Evolutionary conservation across 2,329 filamentous ascomycete genomes (phyloP).

Genomic region (Talaromyces sp.): DNA sequence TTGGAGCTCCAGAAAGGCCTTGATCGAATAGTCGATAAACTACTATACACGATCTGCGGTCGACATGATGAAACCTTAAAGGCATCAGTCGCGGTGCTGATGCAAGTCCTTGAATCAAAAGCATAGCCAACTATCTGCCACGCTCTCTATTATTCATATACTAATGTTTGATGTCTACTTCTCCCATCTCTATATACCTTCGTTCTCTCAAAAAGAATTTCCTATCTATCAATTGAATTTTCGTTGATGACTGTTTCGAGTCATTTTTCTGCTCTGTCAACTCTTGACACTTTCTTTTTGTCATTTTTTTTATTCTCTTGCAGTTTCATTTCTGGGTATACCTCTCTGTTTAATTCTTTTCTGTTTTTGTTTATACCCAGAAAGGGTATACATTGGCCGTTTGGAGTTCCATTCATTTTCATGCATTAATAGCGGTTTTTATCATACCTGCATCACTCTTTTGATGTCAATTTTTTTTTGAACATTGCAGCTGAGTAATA

Average conservation of each 20-base stretch:
- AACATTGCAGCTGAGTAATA: not conserved
- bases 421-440: not conserved
- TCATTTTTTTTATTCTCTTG: not conserved
- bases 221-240: not conserved
- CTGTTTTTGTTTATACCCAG: not conserved
- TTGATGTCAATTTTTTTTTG: not conserved
- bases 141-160: not conserved
- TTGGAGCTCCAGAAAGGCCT: conserved; percentile 25
- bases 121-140: conserved; percentile 8
- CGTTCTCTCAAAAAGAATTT: not conserved
- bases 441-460: not conserved
- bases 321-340: not conserved
- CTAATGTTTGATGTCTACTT: not conserved
- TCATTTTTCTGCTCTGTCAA: not conserved
- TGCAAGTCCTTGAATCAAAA: conserved; percentile 31
- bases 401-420: not conserved
- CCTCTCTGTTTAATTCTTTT: not conserved
- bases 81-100: conserved; percentile 30
- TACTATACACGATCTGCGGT: conserved; percentile 31
- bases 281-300: not conserved
- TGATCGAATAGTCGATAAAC: conserved; percentile 30
- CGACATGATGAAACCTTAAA: conserved; percentile 30
- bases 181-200: not conserved
- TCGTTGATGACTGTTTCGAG: not conserved
- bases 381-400: not conserved